phyloP scores from a whole-genome alignment of 495 filamentous ascomycete genomes.

The Hypoxylon intermedium region DNA sequence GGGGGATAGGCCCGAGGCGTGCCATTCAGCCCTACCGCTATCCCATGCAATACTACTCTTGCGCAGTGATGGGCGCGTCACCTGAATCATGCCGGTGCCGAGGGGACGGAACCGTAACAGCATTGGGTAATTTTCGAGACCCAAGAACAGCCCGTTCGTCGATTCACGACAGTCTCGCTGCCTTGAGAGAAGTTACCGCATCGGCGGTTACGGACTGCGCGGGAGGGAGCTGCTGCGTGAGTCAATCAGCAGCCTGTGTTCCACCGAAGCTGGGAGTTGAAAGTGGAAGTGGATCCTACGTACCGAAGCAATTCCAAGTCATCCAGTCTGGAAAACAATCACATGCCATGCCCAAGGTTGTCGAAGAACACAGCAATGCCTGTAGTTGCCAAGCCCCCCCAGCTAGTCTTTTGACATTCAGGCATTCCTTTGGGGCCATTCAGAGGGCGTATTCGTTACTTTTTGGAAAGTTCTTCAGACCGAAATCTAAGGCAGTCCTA shows the following conservation, averaged over 20 bases:
- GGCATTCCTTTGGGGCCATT: too few relatives aligned
- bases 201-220: conserved; percentile 3
- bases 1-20: background rate
- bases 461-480: conserved; percentile 15
- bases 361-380: conserved; percentile 17
- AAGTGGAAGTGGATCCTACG: conserved; percentile 9
- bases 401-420: conserved; percentile 8
- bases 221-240: background rate
- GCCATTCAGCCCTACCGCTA: conserved; percentile 28
- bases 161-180: background rate
- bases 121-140: conserved; percentile 22
- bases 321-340: conserved; percentile 8
- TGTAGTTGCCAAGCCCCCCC: conserved; percentile 14
- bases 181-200: background rate
- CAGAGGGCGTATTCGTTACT: conserved; percentile 16
- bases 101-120: conserved; percentile 16
- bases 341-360: conserved; percentile 19
- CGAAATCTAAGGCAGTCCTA: conserved; percentile 17
- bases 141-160: conserved; percentile 2
- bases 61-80: conserved; percentile 8
- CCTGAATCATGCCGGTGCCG: conserved; percentile 24
- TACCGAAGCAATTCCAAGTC: conserved; percentile 14
- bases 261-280: conserved; percentile 16
- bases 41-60: conserved; percentile 19
- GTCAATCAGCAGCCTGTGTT: conserved; percentile 18